A percentile compares a stretch with the other conserved stretches of the same genome.
Evolutionary conservation across 192 early-diverging fungal genomes (phyloP).

Genomic region (Entomortierella parvispora): DNA sequence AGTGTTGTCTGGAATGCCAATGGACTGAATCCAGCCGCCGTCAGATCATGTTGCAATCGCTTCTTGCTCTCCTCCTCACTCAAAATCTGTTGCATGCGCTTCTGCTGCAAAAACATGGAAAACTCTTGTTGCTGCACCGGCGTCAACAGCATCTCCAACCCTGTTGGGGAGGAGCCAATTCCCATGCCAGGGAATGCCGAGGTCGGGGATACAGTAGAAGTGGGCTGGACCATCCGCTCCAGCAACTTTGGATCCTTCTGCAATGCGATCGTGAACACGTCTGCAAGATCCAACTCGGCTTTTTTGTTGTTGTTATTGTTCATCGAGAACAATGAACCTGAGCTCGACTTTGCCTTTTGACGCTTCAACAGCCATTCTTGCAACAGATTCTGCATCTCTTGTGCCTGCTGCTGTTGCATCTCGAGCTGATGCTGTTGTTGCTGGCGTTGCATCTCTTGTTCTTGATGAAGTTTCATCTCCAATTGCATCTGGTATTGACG

Average conservation of each 20-base stretch:
- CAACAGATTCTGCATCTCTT: conserved; percentile 29
- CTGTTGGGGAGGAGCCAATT: neutral
- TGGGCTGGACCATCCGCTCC: conserved; percentile 39
- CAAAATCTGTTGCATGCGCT: conserved; percentile 20
- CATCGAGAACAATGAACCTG: conserved; percentile 10
- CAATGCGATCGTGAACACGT: conserved; percentile 44
- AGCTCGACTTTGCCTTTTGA: conserved; percentile 15
- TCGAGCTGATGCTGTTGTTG: conserved; percentile 31
- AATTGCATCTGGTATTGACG: conserved; percentile 37
- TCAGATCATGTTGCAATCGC: conserved; percentile 8
- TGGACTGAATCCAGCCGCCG: conserved; percentile 19
- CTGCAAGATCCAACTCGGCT: conserved; percentile 36
- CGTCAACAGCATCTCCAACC: conserved; percentile 21
- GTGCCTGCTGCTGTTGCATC: conserved; percentile 13
- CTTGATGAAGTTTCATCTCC: conserved; percentile 27
- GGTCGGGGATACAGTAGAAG: neutral
- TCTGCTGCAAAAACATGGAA: conserved; percentile 28
- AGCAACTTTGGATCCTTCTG: conserved; percentile 42
- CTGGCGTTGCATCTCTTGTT: conserved; percentile 22
- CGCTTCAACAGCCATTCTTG: conserved; percentile 41
- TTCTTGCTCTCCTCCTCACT: conserved; percentile 25
- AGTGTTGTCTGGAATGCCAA: conserved; percentile 1
- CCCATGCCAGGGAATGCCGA: neutral
- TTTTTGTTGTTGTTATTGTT: conserved; percentile 2
- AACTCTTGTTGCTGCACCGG: conserved; percentile 32